Base-by-base conservation (phyloP, 148 eudicot species). In the Oxyria digyna region DNA sequence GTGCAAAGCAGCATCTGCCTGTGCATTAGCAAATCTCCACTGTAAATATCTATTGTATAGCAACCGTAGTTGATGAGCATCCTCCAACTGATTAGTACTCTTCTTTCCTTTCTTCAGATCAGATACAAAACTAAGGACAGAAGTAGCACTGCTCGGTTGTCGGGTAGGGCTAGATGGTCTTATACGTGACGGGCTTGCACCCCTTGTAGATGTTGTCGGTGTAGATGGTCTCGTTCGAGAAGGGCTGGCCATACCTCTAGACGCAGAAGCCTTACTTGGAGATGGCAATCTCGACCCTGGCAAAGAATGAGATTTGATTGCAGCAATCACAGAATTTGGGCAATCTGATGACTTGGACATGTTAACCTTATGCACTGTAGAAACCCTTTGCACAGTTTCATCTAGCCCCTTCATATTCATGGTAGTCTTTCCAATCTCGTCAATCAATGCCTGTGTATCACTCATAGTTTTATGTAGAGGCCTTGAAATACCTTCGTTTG, bases 11-110 rank as follows among this genome's bases (percentile, higher is more conserved):
- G 81, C 83, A 79, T 81, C 84, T 29, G 83, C 82, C 68, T 72
- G 82, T 26, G 97, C 99, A 87, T 94, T 94, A 67, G 88, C 87
- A 74, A 73, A 91, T 52, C 91, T 80, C 99, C 99, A 94, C 73
- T 94, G 99, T 85, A 91, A 70, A 42, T 82, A 87, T 73, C 95
- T 81, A 67, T 94, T 94, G 50, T 94, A 85, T 49, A 88, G 63
- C 79, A 94, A 76, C 74, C 96, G 77, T 74, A 94, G 69, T 71
- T 86, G 89, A 82, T 94, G 97, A 54, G 76, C 99, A 70, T 94
- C 97, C 80, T 94, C 96, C 52, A 94, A 77, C 70, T 87, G 89
- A 74, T 81, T 85, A 37, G 77, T 77, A 31, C 55, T 76, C 78
- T 85, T 94, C 78, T 80, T 91, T 49, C 96, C 96, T 69, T 85